Evolutionary conservation across 192 early-diverging fungal genomes (phyloP).

Genomic region (Neocallimastix lanati): DNA sequence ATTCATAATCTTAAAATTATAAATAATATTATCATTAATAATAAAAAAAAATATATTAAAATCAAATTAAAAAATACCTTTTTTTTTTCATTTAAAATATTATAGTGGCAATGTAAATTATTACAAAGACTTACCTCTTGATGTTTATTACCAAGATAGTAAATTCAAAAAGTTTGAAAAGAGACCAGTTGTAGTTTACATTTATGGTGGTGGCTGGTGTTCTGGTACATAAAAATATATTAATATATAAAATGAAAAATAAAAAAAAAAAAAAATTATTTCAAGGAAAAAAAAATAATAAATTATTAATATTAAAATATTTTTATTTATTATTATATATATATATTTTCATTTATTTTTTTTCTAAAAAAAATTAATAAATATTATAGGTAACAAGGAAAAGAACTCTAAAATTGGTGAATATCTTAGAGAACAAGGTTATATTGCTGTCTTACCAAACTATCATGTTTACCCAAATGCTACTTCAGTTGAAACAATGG

Average conservation of each 20-base stretch:
- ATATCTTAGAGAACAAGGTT: neutral
- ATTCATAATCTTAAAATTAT: no score
- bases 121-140: neutral
- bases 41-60: no score
- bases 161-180: neutral
- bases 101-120: neutral
- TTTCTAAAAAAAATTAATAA: no score
- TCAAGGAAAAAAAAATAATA: no score
- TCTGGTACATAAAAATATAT: neutral
- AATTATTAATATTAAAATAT: neutral
- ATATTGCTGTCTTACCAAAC: neutral
- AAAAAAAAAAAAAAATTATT: no score
- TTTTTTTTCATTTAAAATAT: no score
- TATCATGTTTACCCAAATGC: neutral
- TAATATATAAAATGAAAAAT: no score
- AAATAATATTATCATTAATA: no score
- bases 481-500: neutral
- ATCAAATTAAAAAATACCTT: no score
- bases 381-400: neutral
- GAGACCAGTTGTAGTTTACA: neutral
- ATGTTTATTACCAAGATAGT: neutral
- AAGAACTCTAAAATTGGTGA: neutral
- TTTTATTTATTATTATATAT: no score
- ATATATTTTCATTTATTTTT: no score
- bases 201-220: neutral